Base-by-base conservation (phyloP, 495 filamentous ascomycete species). In the Xylaria curta region DNA sequence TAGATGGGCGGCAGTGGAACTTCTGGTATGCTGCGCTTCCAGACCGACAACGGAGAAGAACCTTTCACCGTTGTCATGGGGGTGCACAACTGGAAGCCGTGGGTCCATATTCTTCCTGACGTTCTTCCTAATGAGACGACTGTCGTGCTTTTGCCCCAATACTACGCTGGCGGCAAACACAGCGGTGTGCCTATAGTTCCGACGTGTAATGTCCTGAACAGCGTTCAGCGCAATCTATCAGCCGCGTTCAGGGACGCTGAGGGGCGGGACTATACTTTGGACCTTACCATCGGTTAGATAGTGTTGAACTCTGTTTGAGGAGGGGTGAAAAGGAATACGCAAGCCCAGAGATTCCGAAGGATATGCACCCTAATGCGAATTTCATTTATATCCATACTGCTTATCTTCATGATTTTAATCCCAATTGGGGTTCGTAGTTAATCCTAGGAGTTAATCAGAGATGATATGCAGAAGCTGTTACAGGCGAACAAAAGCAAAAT, bases 171-270 rank as follows among this genome's bases (percentile, higher is more conserved):
- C 26, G 62, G 62, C 40, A 65, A 65, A 26, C 42, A 65, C 10
- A 49, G 62, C 21, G 62, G 62, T n/a, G 62, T 65, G 3, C 62
- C 62, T 10, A 49, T 65, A 31, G 42, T 65, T 7, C 40, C 62
- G 9, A 21, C 62, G 26, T 65, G 62, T 21, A 49, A 26, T 15
- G 42, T 49, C 15, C 21, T 31, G 4, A 65, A 65, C n/a, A 65
- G 62, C 17, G 62, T 9, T 17, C 40, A 33, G 5, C 62, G 62
- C 62, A 65, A 42, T 46, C 15, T 65, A 9, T 89, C 85, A 79
- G 62, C 62, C 47, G 28, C 62, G 2, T 49, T 65, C 42, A 33
- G 24, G 5, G 40, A 15, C 7, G 47, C 62, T 4, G 62, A 65
- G 40, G 62, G 62, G 26, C 42, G 42, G 5, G 26, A 65, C n/a